These are phyloP conservation scores for Yamadazyma insecticola DNA, from an alignment of 805 yeast species.

Conservation along the genomic window DNA sequence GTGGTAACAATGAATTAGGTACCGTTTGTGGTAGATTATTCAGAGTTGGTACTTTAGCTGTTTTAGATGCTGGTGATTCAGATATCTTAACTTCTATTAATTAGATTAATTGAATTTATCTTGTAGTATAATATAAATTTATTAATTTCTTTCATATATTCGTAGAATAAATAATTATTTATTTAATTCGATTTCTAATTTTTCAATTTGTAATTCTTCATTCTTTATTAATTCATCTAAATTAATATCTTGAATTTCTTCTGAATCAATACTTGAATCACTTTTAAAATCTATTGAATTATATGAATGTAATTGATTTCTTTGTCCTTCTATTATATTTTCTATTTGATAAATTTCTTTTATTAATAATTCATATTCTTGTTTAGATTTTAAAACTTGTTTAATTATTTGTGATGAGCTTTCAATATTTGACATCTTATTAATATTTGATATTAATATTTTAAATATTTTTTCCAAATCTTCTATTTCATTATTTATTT, in stretches of 20 bases:
- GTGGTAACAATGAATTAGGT: conserved; percentile 99
- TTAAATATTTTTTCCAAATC: no score
- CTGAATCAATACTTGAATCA: conserved; percentile 2
- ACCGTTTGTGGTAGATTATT: conserved; percentile 99
- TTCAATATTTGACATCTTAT: conserved; percentile 9
- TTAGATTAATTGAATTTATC: background rate
- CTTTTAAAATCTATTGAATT: conserved; percentile 11
- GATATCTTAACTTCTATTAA: conserved; percentile 79
- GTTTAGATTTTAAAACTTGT: conserved; percentile 34
- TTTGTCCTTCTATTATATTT: conserved; percentile 39
- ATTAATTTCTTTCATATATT: background rate
- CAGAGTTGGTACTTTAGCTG: conserved; percentile 97
- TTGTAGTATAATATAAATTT: conserved; percentile 1
- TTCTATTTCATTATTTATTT: no score
- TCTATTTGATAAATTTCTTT: conserved; percentile 43
- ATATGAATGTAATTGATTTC: conserved; percentile 29
- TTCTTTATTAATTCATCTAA: conserved; percentile 37
- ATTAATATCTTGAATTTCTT: conserved; percentile 16
- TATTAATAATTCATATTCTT: conserved; percentile 28
- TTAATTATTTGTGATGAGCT: no score
- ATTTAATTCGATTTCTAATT: conserved; percentile 35
- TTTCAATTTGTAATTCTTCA: conserved; percentile 44
- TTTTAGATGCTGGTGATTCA: conserved; percentile 99
- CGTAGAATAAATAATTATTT: background rate
- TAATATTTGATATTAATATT: conserved; percentile 6